A percentile compares a stretch with the other conserved stretches of the same genome.
Conservation (phyloP, 176 grass and related monocot species). For the Hordeum vulgare region MorexV3_pseudomolecules_assembly NC_058523.1:549609375-549609874, state of each 20-base stretch:
- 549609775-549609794: background rate
- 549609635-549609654: background rate
- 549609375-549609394: too few relatives aligned
- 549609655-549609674: background rate
- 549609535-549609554: background rate
- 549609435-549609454: background rate
- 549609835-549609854: too few relatives aligned
- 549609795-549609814: too few relatives aligned
- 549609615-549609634: conserved; percentile 21
- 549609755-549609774: background rate
- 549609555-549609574: background rate
- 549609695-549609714: background rate
- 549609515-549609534: background rate
- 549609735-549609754: background rate
- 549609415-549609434: background rate
- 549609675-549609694: background rate
- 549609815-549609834: too few relatives aligned
- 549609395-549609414: background rate
- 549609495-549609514: background rate
- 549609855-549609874: too few relatives aligned
- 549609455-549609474: background rate
- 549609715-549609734: background rate
- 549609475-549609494: conserved; percentile 78
- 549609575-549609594: conserved; percentile 34
- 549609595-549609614: conserved; percentile 20